Base-by-base conservation (phyloP, 2,329 filamentous ascomycete genomes). In the Apiospora pterosperma region DNA sequence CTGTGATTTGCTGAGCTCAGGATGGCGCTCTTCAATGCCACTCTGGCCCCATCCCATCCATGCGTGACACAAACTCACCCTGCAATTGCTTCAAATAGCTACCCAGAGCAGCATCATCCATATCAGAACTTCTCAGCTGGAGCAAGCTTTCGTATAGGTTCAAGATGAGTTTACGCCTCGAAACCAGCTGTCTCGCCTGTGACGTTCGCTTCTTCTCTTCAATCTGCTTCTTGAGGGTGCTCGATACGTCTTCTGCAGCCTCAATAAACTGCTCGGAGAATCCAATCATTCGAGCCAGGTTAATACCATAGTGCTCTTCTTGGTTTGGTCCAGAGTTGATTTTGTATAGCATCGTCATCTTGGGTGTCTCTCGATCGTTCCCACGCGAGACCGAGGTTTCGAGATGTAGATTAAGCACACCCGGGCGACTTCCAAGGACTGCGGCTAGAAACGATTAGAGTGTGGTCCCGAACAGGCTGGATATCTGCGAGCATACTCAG, bases 261-360 rank as follows among this genome's bases (percentile, higher is more conserved):
- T 89, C 79, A 2, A 97, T 79, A 3, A 97, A 86, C 1, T 78
- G 77, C 0, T 83, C 75, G 0, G 95, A 93, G 7, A 97, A 84
- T 0, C 91, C 89, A 28, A 96, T 83, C 0, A 93, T 85, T 36
- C 87, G 87, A 0, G 95, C 93, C 4, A 97, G 83, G 0, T 89
- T 84, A n/a, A 97, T 84, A 0, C 96, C 96, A 71, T 99, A 99
- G 69, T 93, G 88, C 58, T 87, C 81, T 63, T 92, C 88, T 64
- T 87, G 79, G 1, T 92, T 86, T 0, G 85, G 86, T 0, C 96
- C 95, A 16, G 90, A 85, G 0, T 86, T 83, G 41, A 97, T 85
- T 68, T 89, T 94, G 78, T 98, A 98, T 0, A 96, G 81, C 93
- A 98, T 97, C 0, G 85, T 92, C 79, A 97, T 91, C 39, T 85